phyloP scores from a whole-genome alignment of 768 basidiomycete genomes.

The Tylopilus cervinicoccineus region DNA sequence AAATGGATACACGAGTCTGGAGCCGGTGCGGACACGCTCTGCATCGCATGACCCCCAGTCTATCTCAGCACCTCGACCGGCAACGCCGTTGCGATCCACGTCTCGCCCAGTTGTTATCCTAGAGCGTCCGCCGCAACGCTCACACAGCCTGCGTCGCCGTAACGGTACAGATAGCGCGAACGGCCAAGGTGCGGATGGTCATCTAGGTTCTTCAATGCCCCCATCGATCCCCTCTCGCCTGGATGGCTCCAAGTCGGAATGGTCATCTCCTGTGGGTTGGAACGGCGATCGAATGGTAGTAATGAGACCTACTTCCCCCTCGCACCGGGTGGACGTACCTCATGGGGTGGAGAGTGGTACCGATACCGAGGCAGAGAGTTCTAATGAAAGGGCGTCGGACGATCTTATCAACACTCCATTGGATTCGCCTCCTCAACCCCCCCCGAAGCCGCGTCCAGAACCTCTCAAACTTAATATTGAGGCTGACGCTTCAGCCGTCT shows the following conservation, averaged over 20 bases:
- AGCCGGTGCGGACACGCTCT: slow-evolving; percentile 39
- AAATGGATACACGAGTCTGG: slow-evolving; percentile 33
- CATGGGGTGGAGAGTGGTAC: slow-evolving; percentile 70
- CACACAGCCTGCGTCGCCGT: slow-evolving; percentile 24
- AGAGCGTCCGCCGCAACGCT: slow-evolving; percentile 33
- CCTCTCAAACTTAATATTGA: slow-evolving; percentile 26
- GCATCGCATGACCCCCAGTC: slow-evolving; percentile 29
- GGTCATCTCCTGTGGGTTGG: slow-evolving; percentile 20
- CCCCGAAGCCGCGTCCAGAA: slow-evolving; percentile 39
- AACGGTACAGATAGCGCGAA: slow-evolving; percentile 7
- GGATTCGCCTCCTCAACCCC: slow-evolving; percentile 38
- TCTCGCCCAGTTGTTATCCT: slow-evolving; percentile 31
- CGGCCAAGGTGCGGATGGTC: slow-evolving; percentile 6
- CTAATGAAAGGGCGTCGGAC: slow-evolving; percentile 34
- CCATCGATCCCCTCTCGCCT: slow-evolving; percentile 10
- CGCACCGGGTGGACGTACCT: slow-evolving; percentile 66
- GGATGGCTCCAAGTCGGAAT: slow-evolving; percentile 18
- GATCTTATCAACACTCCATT: slow-evolving; percentile 21
- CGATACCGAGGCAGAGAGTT: slow-evolving; percentile 60
- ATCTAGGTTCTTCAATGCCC: slow-evolving; percentile 3
- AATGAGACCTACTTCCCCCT: slow-evolving; percentile 50
- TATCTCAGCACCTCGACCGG: slow-evolving; percentile 5
- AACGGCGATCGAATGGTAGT: slow-evolving; percentile 18
- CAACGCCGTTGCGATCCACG: slow-evolving; percentile 14
- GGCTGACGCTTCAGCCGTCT: slow-evolving; percentile 12